Evolutionary conservation across 371 early-diverging fungal genomes (phyloP), one percentile per base, ranked within the genome.

Genomic region (Haplosporangium sp.): DNA sequence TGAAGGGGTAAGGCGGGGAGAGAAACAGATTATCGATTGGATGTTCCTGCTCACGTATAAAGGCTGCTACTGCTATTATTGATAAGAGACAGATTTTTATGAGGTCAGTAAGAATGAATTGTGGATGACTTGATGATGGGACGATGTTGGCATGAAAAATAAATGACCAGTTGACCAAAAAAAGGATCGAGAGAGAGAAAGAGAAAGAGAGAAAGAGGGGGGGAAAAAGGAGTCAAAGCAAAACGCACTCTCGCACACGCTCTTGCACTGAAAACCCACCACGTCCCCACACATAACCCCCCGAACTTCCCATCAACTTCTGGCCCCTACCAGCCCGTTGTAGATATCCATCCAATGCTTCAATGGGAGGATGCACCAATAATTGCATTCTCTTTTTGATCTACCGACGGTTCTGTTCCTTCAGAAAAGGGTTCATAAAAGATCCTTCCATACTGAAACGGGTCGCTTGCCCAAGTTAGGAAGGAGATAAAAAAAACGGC

Each of bases 171-270:
- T 29, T 29, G 29, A 29, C 38, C 18, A 54, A 47, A 47, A 55
- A 43, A 14, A 54, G 2, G 48, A 55, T 21, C 18, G 47, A 56
- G 41, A 41, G 23, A 40, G 56, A 52, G 48, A 50, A 48, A 23
- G 21, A 14, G 48, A 48, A 29, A 55, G 14, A 46, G 20, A 60
- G 20, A 58, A n/a, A 51, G 21, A 52, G 53, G 51, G 56, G 53
- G 41, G 29, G 29, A 4, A 29, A 29, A 29, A 29, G 29, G 29
- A 29, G 29, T 29, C 29, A 29, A 29, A 29, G 29, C 29, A 29
- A 29, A 29, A 29, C 29, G 29, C 29, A 29, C 29, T 29, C 29
- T 29, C 29, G 29, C 29, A 29, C 29, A 29, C 29, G 7, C 36
- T 52, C 36, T 52, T 52, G 53, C 50, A 14, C 50, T 36, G 53